phyloP scores from a whole-genome alignment of 1,284 basidiomycete genomes.

The Sporisorium exsertum region DNA sequence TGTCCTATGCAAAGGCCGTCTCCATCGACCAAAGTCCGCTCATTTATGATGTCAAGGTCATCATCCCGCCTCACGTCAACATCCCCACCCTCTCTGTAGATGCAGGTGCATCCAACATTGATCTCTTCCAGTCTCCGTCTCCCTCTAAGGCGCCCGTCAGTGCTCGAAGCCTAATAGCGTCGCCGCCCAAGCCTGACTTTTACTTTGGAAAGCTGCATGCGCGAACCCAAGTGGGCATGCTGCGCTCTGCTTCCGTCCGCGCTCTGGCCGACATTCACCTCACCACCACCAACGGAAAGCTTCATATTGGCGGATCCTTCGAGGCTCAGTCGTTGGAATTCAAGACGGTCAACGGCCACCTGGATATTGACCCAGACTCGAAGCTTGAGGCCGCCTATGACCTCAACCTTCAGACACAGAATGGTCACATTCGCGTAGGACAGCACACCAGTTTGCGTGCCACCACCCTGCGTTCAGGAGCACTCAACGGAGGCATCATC shows the following conservation, averaged over 20 bases:
- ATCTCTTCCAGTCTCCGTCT: constrained; percentile 28
- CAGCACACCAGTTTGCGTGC: constrained; percentile 36
- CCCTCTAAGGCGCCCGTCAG: not conserved
- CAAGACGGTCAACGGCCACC: constrained; percentile 42
- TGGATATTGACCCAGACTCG: constrained; percentile 33
- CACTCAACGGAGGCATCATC: constrained; percentile 45
- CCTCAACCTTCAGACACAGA: constrained; percentile 38
- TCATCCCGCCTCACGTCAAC: constrained; percentile 49
- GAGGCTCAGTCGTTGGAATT: constrained; percentile 38
- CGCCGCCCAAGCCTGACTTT: constrained; percentile 21
- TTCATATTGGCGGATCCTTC: constrained; percentile 42
- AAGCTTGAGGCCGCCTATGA: constrained; percentile 40
- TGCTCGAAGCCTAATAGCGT: constrained; percentile 2
- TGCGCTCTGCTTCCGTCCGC: constrained; percentile 39
- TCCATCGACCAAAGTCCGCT: constrained; percentile 39
- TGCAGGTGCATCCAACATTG: constrained; percentile 44
- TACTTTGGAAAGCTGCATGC: constrained; percentile 53
- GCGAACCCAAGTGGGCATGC: constrained; percentile 39
- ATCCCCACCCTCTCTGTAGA: constrained; percentile 46
- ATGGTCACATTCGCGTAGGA: constrained; percentile 45
- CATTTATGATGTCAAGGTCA: constrained; percentile 55
- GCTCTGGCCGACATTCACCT: constrained; percentile 50
- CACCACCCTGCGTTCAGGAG: constrained; percentile 40
- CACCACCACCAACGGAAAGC: constrained; percentile 43
- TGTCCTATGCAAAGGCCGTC: constrained; percentile 54